Evolutionary conservation across 106 monocot genomes (phyloP).

Genomic region (Xerophyta viscosa): DNA sequence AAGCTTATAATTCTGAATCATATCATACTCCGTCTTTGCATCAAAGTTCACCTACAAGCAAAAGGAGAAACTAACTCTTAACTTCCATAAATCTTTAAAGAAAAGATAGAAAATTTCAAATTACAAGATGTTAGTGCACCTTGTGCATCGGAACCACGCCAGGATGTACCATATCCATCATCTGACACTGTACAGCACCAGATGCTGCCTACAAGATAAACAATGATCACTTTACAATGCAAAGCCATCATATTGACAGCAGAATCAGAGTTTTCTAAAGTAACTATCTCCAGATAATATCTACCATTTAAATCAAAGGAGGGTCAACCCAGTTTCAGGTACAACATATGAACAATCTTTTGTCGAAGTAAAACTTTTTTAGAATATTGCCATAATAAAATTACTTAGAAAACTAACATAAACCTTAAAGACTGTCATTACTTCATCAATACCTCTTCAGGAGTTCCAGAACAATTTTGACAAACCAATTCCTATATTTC

Average conservation of each 20-base stretch:
- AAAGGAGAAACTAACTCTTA: slow-evolving; percentile 6
- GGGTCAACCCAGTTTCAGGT: too few species aligned
- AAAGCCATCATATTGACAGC: neutral
- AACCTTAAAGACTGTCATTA: too few species aligned
- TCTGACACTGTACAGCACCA: slow-evolving; percentile 89
- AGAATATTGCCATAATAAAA: too few species aligned
- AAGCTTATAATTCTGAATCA: slow-evolving; percentile 87
- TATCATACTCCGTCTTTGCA: slow-evolving; percentile 85
- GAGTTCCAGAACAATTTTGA: too few species aligned
- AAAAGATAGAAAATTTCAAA: slow-evolving; percentile 1
- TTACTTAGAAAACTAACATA: too few species aligned
- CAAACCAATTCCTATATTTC: too few species aligned
- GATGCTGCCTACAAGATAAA: slow-evolving; percentile 57
- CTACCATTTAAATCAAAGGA: too few species aligned
- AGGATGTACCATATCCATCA: slow-evolving; percentile 90
- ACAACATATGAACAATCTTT: too few species aligned
- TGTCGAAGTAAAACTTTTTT: too few species aligned
- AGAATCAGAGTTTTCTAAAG: neutral
- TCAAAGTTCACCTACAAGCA: slow-evolving; percentile 81
- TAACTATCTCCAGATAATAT: too few species aligned
- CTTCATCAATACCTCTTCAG: too few species aligned
- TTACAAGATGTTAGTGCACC: too few species aligned
- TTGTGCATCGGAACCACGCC: slow-evolving; percentile 89
- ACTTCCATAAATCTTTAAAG: neutral
- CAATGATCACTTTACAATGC: neutral